Base-by-base conservation (phyloP, 768 basidiomycete genomes). In the Polyporus arcularius region DNA sequence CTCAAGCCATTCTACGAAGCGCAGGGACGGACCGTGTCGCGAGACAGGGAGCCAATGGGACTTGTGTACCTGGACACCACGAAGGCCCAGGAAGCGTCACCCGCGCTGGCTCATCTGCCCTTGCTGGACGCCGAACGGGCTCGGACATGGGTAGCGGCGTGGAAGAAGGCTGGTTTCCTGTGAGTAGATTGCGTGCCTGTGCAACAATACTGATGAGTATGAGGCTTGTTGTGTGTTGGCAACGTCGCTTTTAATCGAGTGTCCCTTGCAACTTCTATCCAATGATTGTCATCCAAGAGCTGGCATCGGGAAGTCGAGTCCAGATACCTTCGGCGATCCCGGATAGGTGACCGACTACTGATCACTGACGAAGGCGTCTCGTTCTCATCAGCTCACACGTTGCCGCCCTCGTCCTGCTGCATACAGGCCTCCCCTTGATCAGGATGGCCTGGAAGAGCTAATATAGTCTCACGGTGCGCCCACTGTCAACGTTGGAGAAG, bases 1-100 rank as follows among this genome's bases (percentile, higher is more conserved):
- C 55, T 72, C 14, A 39, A 72, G 12, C 62, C 63, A 3, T 70
- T 72, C 57, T 72, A 65, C 54, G 42, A 61, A 49, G 38, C 12
- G 30, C 35, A 48, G 7, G 43, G 45, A 32, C 14, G 18, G 14
- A 21, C 14, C 16, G 6, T 14, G 10, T 48, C 56, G n/a, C 49
- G 56, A 10, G 56, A 54, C 28, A 50, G 61, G 21, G 61, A 62
- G 52, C 61, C 61, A n/a, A 31, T 62, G 21, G 61, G 61, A 1
- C 47, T 62, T 45, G 61, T 57, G 10, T 56, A 61, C 28, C 50
- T 61, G 8, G 43, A 56, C 31, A 62, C 61, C 26, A 42, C 48
- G 56, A 62, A 54, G 41, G 53, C 61, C 39, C 21, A 30, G 26
- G 14, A n/a, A 46, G 61, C 58, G 11, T 62, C 61, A 41, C 15